phyloP scores from a whole-genome alignment of 345 rosid species.

The Lepidium sativum region DNA sequence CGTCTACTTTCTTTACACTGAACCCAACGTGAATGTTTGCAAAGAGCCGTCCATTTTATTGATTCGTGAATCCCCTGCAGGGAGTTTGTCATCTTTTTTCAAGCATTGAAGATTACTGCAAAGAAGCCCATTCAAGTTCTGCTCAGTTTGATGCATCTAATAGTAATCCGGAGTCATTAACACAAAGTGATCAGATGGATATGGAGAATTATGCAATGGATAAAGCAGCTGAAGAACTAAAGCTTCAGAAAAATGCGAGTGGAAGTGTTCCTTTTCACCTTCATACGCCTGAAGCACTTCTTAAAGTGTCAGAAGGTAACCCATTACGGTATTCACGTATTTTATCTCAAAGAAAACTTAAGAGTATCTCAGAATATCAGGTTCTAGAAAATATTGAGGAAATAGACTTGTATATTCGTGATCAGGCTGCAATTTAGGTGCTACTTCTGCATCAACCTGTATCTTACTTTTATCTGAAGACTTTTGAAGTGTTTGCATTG shows the following conservation, averaged over 20 bases:
- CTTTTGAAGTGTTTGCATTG: background rate
- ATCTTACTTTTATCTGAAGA: background rate
- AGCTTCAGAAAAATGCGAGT: constrained; percentile 54
- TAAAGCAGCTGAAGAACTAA: constrained; percentile 63
- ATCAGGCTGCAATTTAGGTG: background rate
- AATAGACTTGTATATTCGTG: background rate
- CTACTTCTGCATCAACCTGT: too few species aligned
- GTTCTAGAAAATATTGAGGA: background rate
- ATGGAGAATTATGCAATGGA: constrained; percentile 63
- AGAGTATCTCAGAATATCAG: background rate
- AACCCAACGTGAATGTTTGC: constrained; percentile 1
- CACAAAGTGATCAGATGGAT: constrained; percentile 83
- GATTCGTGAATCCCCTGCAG: constrained; percentile 36
- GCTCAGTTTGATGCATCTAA: constrained; percentile 45
- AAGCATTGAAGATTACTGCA: constrained; percentile 59
- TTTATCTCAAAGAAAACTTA: background rate
- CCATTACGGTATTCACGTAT: background rate
- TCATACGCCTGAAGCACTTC: constrained; percentile 55
- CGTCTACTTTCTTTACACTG: background rate
- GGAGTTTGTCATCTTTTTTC: constrained; percentile 83
- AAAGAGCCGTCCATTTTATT: background rate
- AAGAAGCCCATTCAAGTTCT: constrained; percentile 57
- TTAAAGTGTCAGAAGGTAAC: constrained; percentile 73
- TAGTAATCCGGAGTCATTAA: constrained; percentile 40
- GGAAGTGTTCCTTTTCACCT: constrained; percentile 75